Conservation (phyloP, 768 basidiomycete species). For the Xerocomus brunneocitrinus region DNA sequence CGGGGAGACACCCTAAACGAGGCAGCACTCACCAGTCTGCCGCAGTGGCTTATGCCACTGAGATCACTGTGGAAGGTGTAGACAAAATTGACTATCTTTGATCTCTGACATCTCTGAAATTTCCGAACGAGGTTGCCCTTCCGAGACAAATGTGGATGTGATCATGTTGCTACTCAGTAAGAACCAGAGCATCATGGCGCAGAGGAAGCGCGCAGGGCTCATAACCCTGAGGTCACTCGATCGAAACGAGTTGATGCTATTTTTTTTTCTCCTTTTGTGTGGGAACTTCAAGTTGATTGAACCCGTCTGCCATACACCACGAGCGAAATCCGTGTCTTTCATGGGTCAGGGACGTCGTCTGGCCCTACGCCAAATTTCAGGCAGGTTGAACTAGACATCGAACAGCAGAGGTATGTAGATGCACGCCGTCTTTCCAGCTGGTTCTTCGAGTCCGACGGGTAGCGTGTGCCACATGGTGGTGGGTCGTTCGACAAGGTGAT, state of each 20-base stretch:
- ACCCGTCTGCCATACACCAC: too few species aligned
- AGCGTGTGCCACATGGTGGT: too few species aligned
- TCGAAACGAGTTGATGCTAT: slow-evolving; percentile 43
- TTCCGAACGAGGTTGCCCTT: not conserved
- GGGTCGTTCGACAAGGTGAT: too few species aligned
- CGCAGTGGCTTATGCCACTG: not conserved
- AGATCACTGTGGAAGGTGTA: not conserved
- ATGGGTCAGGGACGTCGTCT: too few species aligned
- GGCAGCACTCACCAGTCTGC: not conserved
- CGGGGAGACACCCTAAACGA: not conserved
- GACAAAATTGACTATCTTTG: not conserved
- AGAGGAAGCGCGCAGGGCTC: slow-evolving; percentile 47
- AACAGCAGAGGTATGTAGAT: too few species aligned
- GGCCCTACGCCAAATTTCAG: too few species aligned
- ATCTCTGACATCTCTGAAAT: not conserved
- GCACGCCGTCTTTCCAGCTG: too few species aligned
- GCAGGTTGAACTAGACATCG: too few species aligned
- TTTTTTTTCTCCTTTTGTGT: not conserved
- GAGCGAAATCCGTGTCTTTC: too few species aligned
- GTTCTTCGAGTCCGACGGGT: too few species aligned
- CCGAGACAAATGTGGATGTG: not conserved
- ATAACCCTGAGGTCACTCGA: slow-evolving; percentile 48
- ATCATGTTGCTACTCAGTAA: not conserved
- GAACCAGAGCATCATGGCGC: slow-evolving; percentile 39
- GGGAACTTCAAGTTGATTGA: not conserved